A percentile compares a stretch with the other conserved stretches of the same genome.
Evolutionary conservation across 352 stramenopile species (phyloP).

Genomic region (Globisporangium orthogonon): DNA sequence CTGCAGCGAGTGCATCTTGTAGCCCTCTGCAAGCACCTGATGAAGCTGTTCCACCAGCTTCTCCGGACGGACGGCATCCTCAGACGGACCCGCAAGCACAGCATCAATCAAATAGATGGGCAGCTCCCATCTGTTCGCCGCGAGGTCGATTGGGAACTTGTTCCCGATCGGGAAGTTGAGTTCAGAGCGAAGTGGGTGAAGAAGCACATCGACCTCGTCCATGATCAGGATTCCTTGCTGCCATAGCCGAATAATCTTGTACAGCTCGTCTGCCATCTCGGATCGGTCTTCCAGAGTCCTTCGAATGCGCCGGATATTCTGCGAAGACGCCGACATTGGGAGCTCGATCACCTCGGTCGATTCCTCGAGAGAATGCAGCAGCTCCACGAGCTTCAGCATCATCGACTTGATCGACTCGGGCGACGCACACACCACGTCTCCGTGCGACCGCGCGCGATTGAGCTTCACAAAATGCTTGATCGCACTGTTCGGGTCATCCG

Average conservation of each 20-base stretch:
- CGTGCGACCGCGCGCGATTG: slow-evolving; percentile 82
- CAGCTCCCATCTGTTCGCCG: slow-evolving; percentile 88
- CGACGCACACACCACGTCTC: slow-evolving; percentile 97
- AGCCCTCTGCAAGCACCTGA: slow-evolving; percentile 88
- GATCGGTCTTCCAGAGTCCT: slow-evolving; percentile 70
- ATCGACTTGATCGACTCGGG: slow-evolving; percentile 99
- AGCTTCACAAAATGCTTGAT: slow-evolving; percentile 81
- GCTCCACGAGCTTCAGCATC: slow-evolving; percentile 97
- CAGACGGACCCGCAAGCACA: slow-evolving; percentile 57
- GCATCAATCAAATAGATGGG: slow-evolving; percentile 94
- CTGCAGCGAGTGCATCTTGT: slow-evolving; percentile 92
- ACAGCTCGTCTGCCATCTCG: slow-evolving; percentile 88
- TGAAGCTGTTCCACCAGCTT: slow-evolving; percentile 68
- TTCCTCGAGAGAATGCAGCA: slow-evolving; percentile 88
- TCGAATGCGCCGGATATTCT: slow-evolving; percentile 67
- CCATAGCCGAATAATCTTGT: slow-evolving; percentile 86
- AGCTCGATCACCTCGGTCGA: slow-evolving; percentile 67
- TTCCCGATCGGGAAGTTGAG: slow-evolving; percentile 91
- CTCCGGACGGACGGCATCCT: slow-evolving; percentile 8
- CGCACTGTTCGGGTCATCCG: slow-evolving; percentile 57
- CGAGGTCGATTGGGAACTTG: slow-evolving; percentile 88
- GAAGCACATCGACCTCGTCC: slow-evolving; percentile 90
- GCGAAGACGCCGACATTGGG: slow-evolving; percentile 44
- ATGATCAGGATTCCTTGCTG: slow-evolving; percentile 93
- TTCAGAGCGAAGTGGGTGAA: slow-evolving; percentile 88